These are phyloP conservation scores for Gossypium anomalum DNA, from an alignment of 345 rosid species.

Conservation along the genomic window DNA sequence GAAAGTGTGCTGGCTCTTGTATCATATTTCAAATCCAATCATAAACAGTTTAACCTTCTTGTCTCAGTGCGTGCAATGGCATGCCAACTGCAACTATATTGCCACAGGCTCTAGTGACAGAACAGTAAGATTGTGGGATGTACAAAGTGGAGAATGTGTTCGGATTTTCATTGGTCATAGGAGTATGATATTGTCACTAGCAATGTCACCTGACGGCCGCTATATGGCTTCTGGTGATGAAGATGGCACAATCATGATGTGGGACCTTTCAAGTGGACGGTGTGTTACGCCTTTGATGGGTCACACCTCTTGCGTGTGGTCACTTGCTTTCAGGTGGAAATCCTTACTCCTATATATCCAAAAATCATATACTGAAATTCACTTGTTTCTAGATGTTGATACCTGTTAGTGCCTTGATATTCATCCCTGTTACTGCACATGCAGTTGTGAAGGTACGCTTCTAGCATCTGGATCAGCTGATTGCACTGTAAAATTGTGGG, in stretches of 20 bases:
- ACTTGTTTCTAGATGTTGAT: background rate
- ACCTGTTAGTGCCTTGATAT: background rate
- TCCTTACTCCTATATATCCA: background rate
- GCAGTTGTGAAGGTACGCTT: conserved; percentile 87
- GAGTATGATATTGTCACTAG: conserved; percentile 76
- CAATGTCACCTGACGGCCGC: conserved; percentile 94
- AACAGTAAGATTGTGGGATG: conserved; percentile 92
- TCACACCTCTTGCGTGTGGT: conserved; percentile 87
- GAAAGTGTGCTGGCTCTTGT: background rate
- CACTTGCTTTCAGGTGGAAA: conserved; percentile 76
- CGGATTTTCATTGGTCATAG: conserved; percentile 81
- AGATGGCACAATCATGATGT: conserved; percentile 97
- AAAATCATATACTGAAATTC: background rate
- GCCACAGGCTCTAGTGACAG: conserved; percentile 95
- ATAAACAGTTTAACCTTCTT: conserved; percentile 14
- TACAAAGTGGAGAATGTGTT: conserved; percentile 85
- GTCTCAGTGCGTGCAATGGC: conserved; percentile 94
- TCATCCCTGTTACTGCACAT: conserved; percentile 16
- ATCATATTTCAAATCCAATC: background rate
- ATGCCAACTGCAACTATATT: conserved; percentile 90
- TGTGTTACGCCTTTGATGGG: conserved; percentile 91
- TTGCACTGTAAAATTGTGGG: conserved; percentile 91
- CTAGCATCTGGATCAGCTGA: conserved; percentile 99
- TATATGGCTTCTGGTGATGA: conserved; percentile 97
- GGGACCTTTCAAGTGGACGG: conserved; percentile 95